Base-by-base conservation (phyloP, 2,329 filamentous ascomycete genomes). In the Cadophora malorum region DNA sequence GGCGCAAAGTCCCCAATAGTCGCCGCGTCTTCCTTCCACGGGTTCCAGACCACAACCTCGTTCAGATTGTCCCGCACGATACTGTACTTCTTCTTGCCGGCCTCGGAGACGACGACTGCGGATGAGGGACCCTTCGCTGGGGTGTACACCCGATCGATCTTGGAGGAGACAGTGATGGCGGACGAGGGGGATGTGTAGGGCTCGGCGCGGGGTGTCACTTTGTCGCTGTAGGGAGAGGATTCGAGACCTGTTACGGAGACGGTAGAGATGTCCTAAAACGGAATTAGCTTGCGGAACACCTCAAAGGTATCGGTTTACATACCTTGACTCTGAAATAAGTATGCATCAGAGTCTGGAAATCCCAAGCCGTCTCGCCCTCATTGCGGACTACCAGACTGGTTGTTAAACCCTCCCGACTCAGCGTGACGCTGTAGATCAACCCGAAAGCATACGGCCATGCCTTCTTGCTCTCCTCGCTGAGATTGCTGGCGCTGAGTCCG, bases 1-100 rank as follows among this genome's bases (percentile, higher is more conserved):
- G 96, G 96, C 67, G 86, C 87, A 78, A 98, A 97, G 80, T 99
- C 96, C 63, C 83, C 89, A 82, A 97, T 97, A 5, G 85, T 85
- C 74, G 89, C 87, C 1, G 92, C 89, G 83, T 96, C 97, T 71
- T 94, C 92, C 50, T 86, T 85, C 94, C 95, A 97, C 1, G 96
- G 96, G 81, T 99, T 99, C 96, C 96, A 99, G 35, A 98, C 91
- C 0, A 97, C 95, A 19, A 96, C 90, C 73, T 98, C 93, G 70
- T 87, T 86, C 73, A 99, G 85, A 73, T 93, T 94, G 80, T 97
- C 93, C 70, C 96, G 88, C 50, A 91, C 87, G 65, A 98, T 85
- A 68, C 89, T 88, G 82, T 91, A 94, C 62, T 86, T 82, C 16
- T 89, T 83, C 76, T 86, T 85, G 69, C 88, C 90, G 61, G 81